These are phyloP conservation scores for Salix exigua DNA, from an alignment of 345 rosid species.

Conservation along the genomic window DNA sequence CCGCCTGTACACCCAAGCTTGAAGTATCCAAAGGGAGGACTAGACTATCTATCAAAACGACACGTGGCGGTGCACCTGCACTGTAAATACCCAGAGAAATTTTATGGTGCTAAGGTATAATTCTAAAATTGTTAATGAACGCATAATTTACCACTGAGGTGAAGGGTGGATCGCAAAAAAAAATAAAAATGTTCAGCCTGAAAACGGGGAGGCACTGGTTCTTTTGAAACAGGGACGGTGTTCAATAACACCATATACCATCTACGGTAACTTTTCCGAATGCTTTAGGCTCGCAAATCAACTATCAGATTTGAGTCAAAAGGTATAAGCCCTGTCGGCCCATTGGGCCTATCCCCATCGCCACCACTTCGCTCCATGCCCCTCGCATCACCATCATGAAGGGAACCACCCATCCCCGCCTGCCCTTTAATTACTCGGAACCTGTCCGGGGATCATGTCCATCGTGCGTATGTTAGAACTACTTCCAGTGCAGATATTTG, in stretches of 20 bases:
- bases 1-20: constrained; percentile 18
- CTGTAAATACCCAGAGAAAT: neutral
- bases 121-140: neutral
- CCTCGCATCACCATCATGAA: neutral
- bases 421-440: neutral
- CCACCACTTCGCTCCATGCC: neutral
- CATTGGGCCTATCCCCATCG: constrained; percentile 18
- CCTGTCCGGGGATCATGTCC: neutral
- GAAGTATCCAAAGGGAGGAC: neutral
- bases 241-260: neutral
- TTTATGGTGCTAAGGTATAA: neutral
- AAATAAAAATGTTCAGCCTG: too few species aligned
- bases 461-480: neutral
- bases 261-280: neutral
- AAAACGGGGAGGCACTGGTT: too few species aligned
- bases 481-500: neutral
- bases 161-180: too few species aligned
- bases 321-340: constrained; percentile 3
- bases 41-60: neutral
- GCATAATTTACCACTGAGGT: neutral
- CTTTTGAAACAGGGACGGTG: too few species aligned
- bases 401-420: neutral
- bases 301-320: constrained; percentile 4
- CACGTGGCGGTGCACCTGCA: constrained; percentile 31
- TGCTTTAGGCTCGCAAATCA: neutral